phyloP scores from a whole-genome alignment of 345 rosid species.

The Citrus sp. region DNA sequence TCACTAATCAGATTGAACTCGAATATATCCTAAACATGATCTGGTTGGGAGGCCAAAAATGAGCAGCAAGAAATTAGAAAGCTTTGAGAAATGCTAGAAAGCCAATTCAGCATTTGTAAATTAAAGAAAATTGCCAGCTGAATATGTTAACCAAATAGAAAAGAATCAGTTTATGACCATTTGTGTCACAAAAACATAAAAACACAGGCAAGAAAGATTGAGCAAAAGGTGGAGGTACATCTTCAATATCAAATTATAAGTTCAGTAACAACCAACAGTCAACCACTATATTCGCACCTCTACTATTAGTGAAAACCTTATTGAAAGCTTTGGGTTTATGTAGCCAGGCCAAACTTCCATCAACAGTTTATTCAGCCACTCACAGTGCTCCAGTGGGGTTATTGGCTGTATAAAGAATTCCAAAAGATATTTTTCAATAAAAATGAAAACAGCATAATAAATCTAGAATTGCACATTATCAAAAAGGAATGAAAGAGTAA shows the following conservation, averaged over 20 bases:
- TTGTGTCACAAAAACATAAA: background rate
- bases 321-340: slow-evolving; percentile 65
- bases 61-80: background rate
- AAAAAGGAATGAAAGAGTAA: background rate
- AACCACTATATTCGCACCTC: slow-evolving; percentile 53
- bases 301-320: slow-evolving; percentile 65
- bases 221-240: background rate
- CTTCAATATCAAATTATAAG: background rate
- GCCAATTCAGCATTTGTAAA: background rate
- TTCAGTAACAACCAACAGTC: background rate
- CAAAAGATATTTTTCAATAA: background rate
- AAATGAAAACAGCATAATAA: background rate
- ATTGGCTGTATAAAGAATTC: slow-evolving; percentile 46
- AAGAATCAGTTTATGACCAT: background rate
- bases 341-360: slow-evolving; percentile 77
- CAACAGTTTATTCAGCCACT: slow-evolving; percentile 89
- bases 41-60: background rate
- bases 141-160: background rate
- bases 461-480: slow-evolving; percentile 10
- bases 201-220: background rate
- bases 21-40: background rate
- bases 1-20: background rate
- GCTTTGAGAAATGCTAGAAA: background rate
- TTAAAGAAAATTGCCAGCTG: background rate
- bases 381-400: slow-evolving; percentile 91